phyloP scores from a whole-genome alignment of 108 stramenopile species.

The Cyclostephanos invisitatus region DNA sequence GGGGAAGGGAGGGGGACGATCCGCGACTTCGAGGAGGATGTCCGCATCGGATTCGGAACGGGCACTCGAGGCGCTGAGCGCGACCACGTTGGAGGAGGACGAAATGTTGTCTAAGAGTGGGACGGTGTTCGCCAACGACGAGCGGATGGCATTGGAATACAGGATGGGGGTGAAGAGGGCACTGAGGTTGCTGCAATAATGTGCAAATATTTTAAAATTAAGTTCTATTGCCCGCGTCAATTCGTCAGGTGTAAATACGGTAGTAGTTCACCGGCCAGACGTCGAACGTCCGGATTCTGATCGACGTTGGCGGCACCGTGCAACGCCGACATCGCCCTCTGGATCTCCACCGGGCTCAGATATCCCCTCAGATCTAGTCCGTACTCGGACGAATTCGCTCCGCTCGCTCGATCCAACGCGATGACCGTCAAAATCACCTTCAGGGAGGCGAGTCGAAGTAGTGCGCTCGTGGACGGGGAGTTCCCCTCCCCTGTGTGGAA shows the following conservation, averaged over 20 bases:
- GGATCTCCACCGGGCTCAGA: constrained; percentile 18
- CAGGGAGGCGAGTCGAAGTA: constrained; percentile 29
- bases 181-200: constrained; percentile 11
- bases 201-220: neutral
- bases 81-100: constrained; percentile 63
- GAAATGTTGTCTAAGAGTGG: constrained; percentile 30
- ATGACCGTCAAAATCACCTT: constrained; percentile 32
- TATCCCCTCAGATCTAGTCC: constrained; percentile 2
- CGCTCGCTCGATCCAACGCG: constrained; percentile 17
- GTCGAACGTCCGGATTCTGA: constrained; percentile 30
- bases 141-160: constrained; percentile 55
- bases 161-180: constrained; percentile 72
- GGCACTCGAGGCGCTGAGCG: constrained; percentile 53
- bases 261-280: constrained; percentile 18
- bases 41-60: constrained; percentile 51
- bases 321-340: constrained; percentile 15
- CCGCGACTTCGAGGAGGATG: constrained; percentile 40
- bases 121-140: constrained; percentile 32
- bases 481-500: constrained; percentile 7
- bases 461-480: neutral
- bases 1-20: constrained; percentile 47
- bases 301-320: constrained; percentile 29
- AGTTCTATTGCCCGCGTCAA: neutral
- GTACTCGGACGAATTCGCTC: neutral
- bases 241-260: constrained; percentile 12